These are phyloP conservation scores for Penicillium sp. DNA, from an alignment of 2,329 filamentous ascomycete genomes.

Conservation along the genomic window DNA sequence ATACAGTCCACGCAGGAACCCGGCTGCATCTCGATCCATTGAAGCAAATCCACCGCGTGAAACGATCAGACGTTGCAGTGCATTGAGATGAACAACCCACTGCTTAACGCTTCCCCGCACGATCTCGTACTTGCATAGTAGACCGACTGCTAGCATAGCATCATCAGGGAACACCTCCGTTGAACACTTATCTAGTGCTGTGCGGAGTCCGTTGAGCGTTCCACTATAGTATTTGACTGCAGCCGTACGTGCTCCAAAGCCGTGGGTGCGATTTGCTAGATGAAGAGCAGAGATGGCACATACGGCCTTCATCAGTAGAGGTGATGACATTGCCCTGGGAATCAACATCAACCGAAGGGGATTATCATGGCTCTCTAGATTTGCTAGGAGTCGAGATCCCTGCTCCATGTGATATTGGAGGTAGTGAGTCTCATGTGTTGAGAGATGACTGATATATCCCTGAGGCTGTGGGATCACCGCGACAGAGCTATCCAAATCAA, in stretches of 20 bases:
- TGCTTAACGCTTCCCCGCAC: constrained; percentile 40
- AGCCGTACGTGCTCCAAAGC: constrained; percentile 27
- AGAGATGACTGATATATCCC: constrained; percentile 27
- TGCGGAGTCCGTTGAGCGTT: constrained; percentile 35
- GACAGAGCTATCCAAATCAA: not conserved
- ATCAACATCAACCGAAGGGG: constrained; percentile 37
- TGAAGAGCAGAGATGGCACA: constrained; percentile 41
- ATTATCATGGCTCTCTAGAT: constrained; percentile 39
- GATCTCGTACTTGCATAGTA: constrained; percentile 41
- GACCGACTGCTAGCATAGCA: constrained; percentile 34
- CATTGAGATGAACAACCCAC: constrained; percentile 39
- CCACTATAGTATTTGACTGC: constrained; percentile 35
- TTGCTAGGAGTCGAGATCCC: constrained; percentile 35
- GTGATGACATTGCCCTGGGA: constrained; percentile 37
- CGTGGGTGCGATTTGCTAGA: constrained; percentile 32
- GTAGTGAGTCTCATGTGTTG: constrained; percentile 34
- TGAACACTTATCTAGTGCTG: constrained; percentile 21
- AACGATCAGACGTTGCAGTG: constrained; percentile 33
- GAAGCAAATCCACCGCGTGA: constrained; percentile 33
- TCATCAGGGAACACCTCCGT: constrained; percentile 28
- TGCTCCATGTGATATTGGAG: constrained; percentile 39
- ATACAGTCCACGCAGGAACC: constrained; percentile 38
- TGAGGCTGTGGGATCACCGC: constrained; percentile 16
- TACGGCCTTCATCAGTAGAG: constrained; percentile 37
- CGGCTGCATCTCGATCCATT: constrained; percentile 31